A percentile compares a stretch with the other conserved stretches of the same genome.
Evolutionary conservation across 2,329 filamentous ascomycete genomes (phyloP).

Genomic region (Hypoxylon sp.): DNA sequence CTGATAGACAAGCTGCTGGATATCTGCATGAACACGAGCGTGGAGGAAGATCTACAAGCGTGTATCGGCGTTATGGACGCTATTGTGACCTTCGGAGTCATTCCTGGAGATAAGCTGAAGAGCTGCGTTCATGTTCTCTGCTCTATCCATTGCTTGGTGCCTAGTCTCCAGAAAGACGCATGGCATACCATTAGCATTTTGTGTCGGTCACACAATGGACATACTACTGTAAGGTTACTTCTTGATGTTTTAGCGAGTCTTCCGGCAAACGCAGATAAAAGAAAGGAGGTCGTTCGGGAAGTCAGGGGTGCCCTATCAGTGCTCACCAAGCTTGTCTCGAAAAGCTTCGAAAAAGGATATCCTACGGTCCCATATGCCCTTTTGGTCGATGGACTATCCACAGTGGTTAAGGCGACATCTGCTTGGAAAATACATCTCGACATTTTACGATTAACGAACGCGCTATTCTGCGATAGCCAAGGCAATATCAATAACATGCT

Average conservation of each 20-base stretch:
- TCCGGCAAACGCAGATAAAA: conserved; percentile 61
- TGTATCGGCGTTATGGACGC: conserved; percentile 78
- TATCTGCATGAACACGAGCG: conserved; percentile 78
- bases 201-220: conserved; percentile 80
- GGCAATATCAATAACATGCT: conserved; percentile 69
- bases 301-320: conserved; percentile 75
- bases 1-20: conserved; percentile 74
- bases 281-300: conserved; percentile 68
- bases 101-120: conserved; percentile 74
- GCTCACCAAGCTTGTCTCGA: conserved; percentile 73
- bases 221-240: conserved; percentile 75
- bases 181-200: conserved; percentile 81
- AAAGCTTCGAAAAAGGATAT: conserved; percentile 71
- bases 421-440: conserved; percentile 63
- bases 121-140: conserved; percentile 79
- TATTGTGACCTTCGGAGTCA: conserved; percentile 79
- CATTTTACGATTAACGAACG: conserved; percentile 68
- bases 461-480: conserved; percentile 67
- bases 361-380: conserved; percentile 71
- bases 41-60: conserved; percentile 74
- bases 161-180: conserved; percentile 71
- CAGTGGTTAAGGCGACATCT: conserved; percentile 62
- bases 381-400: conserved; percentile 70
- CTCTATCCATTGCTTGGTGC: conserved; percentile 78
- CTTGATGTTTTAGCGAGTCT: conserved; percentile 72